Percentiles rank a stretch among this genome's conserved stretches.
Conservation (phyloP, 345 rosid genomes). For the Gossypium raimondii region DNA sequence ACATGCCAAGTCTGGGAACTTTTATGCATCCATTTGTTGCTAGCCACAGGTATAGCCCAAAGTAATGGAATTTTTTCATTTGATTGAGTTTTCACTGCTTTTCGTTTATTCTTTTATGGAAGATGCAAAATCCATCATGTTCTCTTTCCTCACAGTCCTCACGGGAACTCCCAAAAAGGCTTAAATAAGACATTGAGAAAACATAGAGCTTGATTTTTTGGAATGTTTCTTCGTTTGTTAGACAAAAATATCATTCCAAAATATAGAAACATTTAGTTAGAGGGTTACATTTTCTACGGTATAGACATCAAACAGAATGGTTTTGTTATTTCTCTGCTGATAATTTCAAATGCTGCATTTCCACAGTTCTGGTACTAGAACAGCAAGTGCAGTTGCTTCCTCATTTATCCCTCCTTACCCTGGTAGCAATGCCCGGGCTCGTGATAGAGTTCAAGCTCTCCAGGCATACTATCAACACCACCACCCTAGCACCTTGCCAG, state of each 20-base stretch:
- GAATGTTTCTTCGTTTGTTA: neutral
- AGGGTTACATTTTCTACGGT: neutral
- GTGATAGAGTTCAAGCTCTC: conserved; percentile 86
- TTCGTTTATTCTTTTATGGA: neutral
- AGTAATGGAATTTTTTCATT: neutral
- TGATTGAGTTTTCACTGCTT: neutral
- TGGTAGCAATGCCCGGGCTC: conserved; percentile 82
- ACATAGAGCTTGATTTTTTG: neutral
- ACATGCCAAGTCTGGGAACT: conserved; percentile 59
- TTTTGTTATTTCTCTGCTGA: neutral
- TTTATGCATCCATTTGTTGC: conserved; percentile 68
- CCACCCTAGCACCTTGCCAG: conserved; percentile 44
- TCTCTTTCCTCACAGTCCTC: neutral
- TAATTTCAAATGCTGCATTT: conserved; percentile 3
- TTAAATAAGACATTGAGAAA: neutral
- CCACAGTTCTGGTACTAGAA: conserved; percentile 56
- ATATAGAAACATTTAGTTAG: neutral
- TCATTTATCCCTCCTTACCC: conserved; percentile 71
- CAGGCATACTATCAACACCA: conserved; percentile 90
- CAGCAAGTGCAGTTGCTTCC: conserved; percentile 63
- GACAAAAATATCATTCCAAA: neutral
- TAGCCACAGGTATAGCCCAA: conserved; percentile 66
- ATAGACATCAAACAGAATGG: neutral
- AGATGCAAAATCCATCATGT: neutral
- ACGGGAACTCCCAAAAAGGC: neutral